Conservation (phyloP, 257 asterid genomes). For the Voacanga thouarsii region DNA sequence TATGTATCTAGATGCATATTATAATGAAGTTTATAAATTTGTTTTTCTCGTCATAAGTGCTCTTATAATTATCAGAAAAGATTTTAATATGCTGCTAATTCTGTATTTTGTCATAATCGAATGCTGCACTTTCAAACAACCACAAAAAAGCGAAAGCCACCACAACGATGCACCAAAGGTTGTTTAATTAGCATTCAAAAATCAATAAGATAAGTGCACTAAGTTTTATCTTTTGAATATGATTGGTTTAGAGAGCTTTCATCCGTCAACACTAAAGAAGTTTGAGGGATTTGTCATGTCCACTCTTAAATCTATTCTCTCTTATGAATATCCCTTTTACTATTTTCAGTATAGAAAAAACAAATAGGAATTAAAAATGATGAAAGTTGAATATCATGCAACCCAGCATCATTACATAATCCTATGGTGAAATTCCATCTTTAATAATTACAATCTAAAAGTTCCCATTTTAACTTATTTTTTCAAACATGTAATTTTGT, state of each 20-base stretch:
- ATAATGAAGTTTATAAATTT: too few relatives aligned
- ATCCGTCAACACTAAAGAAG: background rate
- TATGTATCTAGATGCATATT: too few relatives aligned
- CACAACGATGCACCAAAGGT: background rate
- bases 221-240: background rate
- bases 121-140: background rate
- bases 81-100: too few relatives aligned
- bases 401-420: background rate
- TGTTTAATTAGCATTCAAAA: background rate
- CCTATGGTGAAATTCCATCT: background rate
- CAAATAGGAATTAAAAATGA: background rate
- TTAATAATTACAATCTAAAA: background rate
- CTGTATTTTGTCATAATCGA: too few relatives aligned
- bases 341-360: background rate
- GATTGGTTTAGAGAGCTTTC: background rate
- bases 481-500: background rate
- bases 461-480: background rate
- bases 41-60: too few relatives aligned
- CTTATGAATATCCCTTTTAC: background rate
- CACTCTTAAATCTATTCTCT: background rate
- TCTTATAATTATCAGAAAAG: too few relatives aligned
- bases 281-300: background rate
- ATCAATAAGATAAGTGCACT: background rate
- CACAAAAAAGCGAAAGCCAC: background rate
- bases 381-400: background rate